Base-by-base conservation (phyloP, 192 early-diverging fungal species). In the Pilaira anomala region DNA sequence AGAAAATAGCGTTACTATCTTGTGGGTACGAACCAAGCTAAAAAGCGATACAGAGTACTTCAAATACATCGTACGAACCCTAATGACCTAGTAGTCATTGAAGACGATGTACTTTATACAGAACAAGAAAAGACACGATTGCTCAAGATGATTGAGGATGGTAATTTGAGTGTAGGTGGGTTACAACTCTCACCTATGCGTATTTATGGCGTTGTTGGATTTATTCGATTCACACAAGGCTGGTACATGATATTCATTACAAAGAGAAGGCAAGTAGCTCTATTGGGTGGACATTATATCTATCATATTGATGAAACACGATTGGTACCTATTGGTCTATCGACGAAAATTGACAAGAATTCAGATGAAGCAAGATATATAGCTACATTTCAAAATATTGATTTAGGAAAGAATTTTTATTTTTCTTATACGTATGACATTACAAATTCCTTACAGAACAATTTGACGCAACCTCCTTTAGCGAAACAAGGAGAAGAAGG, bases 391-490 rank as follows among this genome's bases (percentile, higher is more conserved):
- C 81, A 88, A 40, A 93, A 92, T 67, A 91, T 99, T 16, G 93
- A 97, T 62, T 73, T 96, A 67, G 87, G 85, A 48, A 95, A 96
- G 66, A 93, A 97, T 78, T 97, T 97, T 75, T 99, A 99, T 75
- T 99, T 94, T 73, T 91, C 88, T 69, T 94, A 97, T 52, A 94
- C 93, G 0, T 99, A 99, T 69, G 97, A 99, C 71, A 85, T 99
- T 24, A 96, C 94, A 6, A 80, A 90, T 41, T 88, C 89, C 3
- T 75, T 99, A 45, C 97, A 99, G 68, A 77, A 80, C 63, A 97
- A 99, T 63, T 81, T 95, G 84, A 85, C 83, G n/a, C 69, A 83
- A 26, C 68, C 80, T 6, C 74, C 70, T 25, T 19, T 60, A 21
- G 30, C 60, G 3, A 36, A 36, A 36, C 11, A 5, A 6, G 26